phyloP scores from a whole-genome alignment of 2,329 filamentous ascomycete species.

The Fusarium praegraminearum region DNA sequence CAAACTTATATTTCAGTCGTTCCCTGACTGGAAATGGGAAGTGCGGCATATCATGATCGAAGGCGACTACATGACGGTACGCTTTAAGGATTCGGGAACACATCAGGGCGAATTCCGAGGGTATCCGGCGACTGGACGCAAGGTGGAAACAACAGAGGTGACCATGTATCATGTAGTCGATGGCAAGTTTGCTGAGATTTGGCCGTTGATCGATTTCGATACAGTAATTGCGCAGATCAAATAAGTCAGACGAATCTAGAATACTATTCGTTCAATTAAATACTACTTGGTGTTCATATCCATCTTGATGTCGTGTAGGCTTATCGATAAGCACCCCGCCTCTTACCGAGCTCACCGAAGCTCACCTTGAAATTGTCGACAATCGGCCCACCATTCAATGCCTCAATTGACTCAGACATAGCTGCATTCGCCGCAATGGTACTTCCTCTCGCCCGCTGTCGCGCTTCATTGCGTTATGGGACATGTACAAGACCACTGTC shows the following conservation, averaged over 20 bases:
- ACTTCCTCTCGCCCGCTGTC: constrained; percentile 44
- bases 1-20: constrained; percentile 3
- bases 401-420: constrained; percentile 38
- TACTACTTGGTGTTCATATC: too few species aligned
- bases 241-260: not conserved
- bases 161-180: constrained; percentile 15
- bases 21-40: constrained; percentile 20
- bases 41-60: not conserved
- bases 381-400: constrained; percentile 44
- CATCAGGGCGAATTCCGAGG: constrained; percentile 11
- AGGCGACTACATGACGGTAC: constrained; percentile 4
- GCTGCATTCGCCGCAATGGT: constrained; percentile 35
- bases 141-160: constrained; percentile 12
- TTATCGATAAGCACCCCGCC: constrained; percentile 25
- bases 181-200: not conserved
- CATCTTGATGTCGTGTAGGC: not conserved
- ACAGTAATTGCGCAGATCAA: constrained; percentile 14
- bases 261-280: too few species aligned
- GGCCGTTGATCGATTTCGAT: constrained; percentile 19
- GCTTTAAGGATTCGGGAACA: constrained; percentile 4
- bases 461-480: constrained; percentile 38
- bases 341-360: constrained; percentile 6
- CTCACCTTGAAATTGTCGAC: constrained; percentile 31
- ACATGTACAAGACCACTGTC: constrained; percentile 4
- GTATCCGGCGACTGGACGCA: constrained; percentile 3